Base-by-base conservation (phyloP, 2,329 filamentous ascomycete genomes). In the Chaetothyriales sp. region DNA sequence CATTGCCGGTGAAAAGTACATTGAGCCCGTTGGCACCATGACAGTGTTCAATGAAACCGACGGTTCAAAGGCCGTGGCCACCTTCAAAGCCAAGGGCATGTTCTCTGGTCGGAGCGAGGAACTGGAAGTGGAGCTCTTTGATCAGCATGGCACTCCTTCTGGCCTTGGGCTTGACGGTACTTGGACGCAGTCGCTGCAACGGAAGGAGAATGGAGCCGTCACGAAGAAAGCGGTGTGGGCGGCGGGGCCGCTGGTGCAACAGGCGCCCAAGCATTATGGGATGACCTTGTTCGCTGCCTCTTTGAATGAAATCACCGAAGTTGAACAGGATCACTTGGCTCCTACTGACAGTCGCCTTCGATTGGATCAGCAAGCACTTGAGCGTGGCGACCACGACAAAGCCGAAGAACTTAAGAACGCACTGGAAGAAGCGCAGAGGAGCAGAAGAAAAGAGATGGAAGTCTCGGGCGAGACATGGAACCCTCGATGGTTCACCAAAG, bases 1-100 rank as follows among this genome's bases (percentile, higher is more conserved):
- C 49, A 94, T 98, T 51, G 90, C 94, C 62, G 92, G 92, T 43
- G 92, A 98, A 69, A 98, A 97, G 69, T 98, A 98, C 65, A 82
- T 97, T 10, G 92, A 98, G 69, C 92, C 92, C 0, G 87, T 94
- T 0, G 89, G 89, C 46, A 87, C 80, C 44, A 92, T 97, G 86
- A 81, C 83, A 20, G 79, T 98, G 33, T 71, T 80, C 58, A 90
- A 90, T 65, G 92, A 98, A 63, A 84, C 78, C 4, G 88, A 83
- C 0, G 88, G 89, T 6, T 81, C 85, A 59, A 89, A 87, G 65
- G 86, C 89, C 1, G 76, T 83, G n/a, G 81, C 88, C 46, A 89
- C 90, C 52, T 98, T 98, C 72, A 94, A 92, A 65, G 81, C 84
- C 51, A 94, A 92, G 64, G 90, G 92, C 58, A 95, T 98, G 87